These are phyloP conservation scores for Colletotrichum falcatum DNA, from an alignment of 2,329 filamentous ascomycete genomes.

Conservation along the genomic window DNA sequence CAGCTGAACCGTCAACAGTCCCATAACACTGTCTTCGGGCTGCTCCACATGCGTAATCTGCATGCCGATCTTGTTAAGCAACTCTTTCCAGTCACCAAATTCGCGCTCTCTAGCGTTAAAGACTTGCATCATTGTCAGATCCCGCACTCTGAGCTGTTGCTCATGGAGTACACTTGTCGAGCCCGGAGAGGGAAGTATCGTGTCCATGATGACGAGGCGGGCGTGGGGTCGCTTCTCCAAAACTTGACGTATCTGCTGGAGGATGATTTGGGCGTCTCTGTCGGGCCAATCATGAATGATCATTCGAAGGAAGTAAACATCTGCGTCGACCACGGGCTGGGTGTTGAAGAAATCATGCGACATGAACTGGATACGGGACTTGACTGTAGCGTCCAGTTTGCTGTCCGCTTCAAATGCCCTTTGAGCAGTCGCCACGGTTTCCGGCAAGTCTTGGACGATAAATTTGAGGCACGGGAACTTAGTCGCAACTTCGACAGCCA, in stretches of 20 bases:
- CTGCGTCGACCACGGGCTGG: constrained; percentile 53
- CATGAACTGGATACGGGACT: constrained; percentile 50
- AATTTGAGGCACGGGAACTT: constrained; percentile 23
- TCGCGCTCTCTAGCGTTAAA: constrained; percentile 61
- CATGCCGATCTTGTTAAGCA: constrained; percentile 51
- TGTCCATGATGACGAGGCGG: constrained; percentile 19
- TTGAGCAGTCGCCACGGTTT: constrained; percentile 14
- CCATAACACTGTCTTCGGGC: constrained; percentile 17
- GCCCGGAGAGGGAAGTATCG: constrained; percentile 53
- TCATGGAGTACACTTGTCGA: constrained; percentile 45
- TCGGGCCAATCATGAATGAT: constrained; percentile 69
- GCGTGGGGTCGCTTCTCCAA: constrained; percentile 43
- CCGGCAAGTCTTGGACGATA: constrained; percentile 33
- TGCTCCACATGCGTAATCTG: background rate
- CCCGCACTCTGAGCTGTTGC: constrained; percentile 42
- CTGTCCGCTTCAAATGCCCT: background rate
- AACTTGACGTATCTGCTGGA: constrained; percentile 55
- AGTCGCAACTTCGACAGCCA: constrained; percentile 16
- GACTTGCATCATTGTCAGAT: constrained; percentile 62
- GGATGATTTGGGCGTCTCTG: constrained; percentile 53
- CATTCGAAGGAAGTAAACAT: constrained; percentile 64
- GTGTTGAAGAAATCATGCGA: constrained; percentile 54
- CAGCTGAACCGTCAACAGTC: constrained; percentile 8
- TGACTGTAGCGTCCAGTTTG: constrained; percentile 36
- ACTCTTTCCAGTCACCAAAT: constrained; percentile 55